These are phyloP conservation scores for Malus hybrid DNA, from an alignment of 331 rosid species.

Conservation along the genomic window DNA sequence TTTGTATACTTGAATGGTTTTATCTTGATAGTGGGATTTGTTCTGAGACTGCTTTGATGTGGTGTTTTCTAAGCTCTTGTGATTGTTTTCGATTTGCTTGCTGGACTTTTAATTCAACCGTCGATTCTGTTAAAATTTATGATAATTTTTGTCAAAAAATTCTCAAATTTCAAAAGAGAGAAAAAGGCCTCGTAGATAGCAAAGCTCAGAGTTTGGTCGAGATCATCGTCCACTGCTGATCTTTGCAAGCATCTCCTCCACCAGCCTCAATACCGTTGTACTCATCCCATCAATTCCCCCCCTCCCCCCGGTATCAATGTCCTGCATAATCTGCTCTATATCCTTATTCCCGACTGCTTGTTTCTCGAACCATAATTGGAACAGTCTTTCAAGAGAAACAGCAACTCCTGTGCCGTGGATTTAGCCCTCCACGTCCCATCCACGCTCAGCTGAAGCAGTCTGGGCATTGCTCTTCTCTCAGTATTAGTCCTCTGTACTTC, in stretches of 20 bases:
- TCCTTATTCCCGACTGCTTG: slow-evolving; percentile 30
- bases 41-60: neutral
- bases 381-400: slow-evolving; percentile 61
- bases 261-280: slow-evolving; percentile 40
- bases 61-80: neutral
- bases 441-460: no score
- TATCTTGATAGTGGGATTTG: neutral
- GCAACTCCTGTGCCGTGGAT: slow-evolving; percentile 34
- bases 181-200: no score
- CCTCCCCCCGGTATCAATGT: slow-evolving; percentile 51
- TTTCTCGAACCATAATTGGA: slow-evolving; percentile 28
- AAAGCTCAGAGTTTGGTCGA: neutral
- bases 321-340: slow-evolving; percentile 54
- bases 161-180: no score
- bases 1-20: neutral
- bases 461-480: slow-evolving; percentile 39
- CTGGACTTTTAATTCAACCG: no score
- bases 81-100: neutral
- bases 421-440: slow-evolving; percentile 17
- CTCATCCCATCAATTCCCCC: slow-evolving; percentile 41
- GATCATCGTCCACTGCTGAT: slow-evolving; percentile 9
- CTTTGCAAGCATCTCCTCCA: slow-evolving; percentile 78
- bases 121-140: no score
- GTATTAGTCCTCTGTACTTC: slow-evolving; percentile 57
- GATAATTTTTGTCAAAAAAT: no score